Percentiles rank a stretch among this genome's conserved stretches.
Evolutionary conservation across 2,329 filamentous ascomycete genomes (phyloP).

Genomic region (Celoporthe dispersa): DNA sequence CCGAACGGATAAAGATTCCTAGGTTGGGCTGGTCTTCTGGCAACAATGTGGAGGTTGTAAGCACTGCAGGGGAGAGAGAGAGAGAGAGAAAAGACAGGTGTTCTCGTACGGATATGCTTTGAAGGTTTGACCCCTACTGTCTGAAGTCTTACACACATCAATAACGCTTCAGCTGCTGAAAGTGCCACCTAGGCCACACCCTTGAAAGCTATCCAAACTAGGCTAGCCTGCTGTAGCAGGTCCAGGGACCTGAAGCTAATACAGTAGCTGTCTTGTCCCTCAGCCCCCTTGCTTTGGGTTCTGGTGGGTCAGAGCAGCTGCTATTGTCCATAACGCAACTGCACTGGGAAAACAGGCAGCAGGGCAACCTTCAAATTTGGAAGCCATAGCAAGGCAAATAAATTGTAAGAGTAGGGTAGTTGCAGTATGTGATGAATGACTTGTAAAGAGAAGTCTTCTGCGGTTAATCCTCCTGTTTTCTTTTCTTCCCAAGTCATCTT

Average conservation of each 20-base stretch:
- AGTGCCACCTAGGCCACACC: slow-evolving; percentile 26
- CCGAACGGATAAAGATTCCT: background rate
- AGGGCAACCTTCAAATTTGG: background rate
- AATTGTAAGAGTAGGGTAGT: background rate
- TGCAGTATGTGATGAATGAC: background rate
- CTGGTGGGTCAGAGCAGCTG: background rate
- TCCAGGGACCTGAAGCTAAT: slow-evolving; percentile 6
- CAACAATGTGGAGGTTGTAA: no score
- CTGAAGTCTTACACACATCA: background rate
- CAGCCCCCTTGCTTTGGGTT: background rate
- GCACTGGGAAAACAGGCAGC: background rate
- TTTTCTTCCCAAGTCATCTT: background rate
- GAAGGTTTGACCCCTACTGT: background rate
- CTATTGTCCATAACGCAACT: background rate
- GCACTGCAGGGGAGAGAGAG: background rate
- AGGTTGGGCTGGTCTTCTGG: background rate
- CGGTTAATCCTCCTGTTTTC: no score
- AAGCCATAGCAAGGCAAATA: background rate
- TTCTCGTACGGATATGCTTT: background rate
- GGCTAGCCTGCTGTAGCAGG: slow-evolving; percentile 18
- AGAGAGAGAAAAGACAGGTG: background rate
- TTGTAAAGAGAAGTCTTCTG: background rate
- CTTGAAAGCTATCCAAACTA: slow-evolving; percentile 27
- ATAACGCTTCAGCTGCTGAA: slow-evolving; percentile 9
- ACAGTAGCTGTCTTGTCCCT: background rate